Evolutionary conservation across 2,329 filamentous ascomycete genomes (phyloP).

Genomic region (Fusarium sp.): DNA sequence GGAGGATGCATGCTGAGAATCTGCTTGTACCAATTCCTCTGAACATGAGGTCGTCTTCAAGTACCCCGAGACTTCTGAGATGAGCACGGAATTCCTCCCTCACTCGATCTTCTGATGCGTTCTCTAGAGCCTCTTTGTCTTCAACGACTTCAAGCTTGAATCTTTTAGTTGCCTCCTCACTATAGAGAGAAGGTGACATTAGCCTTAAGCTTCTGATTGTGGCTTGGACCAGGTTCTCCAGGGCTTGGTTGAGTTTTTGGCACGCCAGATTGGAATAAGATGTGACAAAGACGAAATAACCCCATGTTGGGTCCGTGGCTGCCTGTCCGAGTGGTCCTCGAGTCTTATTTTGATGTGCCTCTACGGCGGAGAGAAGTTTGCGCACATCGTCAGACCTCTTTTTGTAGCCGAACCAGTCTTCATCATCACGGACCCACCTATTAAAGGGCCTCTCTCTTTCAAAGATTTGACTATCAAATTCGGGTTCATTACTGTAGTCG

Average conservation of each 20-base stretch:
- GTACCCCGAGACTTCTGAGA: constrained; percentile 2
- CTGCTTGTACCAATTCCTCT: constrained; percentile 11
- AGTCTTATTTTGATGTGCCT: background rate
- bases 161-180: constrained; percentile 16
- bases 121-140: constrained; percentile 10
- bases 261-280: constrained; percentile 4
- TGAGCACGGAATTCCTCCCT: constrained; percentile 27
- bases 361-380: constrained; percentile 13
- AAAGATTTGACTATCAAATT: constrained; percentile 11
- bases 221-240: constrained; percentile 1
- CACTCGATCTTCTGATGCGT: constrained; percentile 25
- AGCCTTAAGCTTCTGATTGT: background rate
- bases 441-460: constrained; percentile 9
- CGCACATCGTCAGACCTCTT: constrained; percentile 12
- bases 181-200: constrained; percentile 12
- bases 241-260: background rate
- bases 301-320: constrained; percentile 24
- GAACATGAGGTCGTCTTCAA: constrained; percentile 15
- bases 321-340: background rate
- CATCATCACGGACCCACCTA: constrained; percentile 5
- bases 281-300: constrained; percentile 21
- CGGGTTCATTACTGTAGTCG: constrained; percentile 8
- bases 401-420: constrained; percentile 10
- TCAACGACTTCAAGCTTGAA: constrained; percentile 21
- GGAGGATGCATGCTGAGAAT: constrained; percentile 6